Percentiles rank a stretch among this genome's conserved stretches.
Conservation (phyloP, 78 protist species). For the Bodo saltans region DNA sequence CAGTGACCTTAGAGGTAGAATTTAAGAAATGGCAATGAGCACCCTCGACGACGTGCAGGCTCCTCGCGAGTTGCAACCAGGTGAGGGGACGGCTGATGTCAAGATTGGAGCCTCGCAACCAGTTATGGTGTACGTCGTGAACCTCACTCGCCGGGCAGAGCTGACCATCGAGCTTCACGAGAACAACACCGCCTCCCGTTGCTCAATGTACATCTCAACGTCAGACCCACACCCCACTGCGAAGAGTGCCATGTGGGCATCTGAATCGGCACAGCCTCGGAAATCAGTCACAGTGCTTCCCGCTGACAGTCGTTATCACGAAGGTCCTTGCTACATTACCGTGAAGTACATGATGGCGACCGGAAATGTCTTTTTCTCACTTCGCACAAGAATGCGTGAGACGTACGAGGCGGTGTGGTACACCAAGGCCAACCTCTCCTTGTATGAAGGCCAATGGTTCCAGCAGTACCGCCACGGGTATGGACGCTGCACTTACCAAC, state of each 20-base stretch:
- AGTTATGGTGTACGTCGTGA: background rate
- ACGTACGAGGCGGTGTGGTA: background rate
- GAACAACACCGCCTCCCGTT: conserved; percentile 20
- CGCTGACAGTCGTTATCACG: background rate
- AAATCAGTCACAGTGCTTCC: conserved; percentile 14
- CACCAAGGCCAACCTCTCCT: conserved; percentile 14
- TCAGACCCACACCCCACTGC: background rate
- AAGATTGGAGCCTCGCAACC: background rate
- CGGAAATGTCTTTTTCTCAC: background rate
- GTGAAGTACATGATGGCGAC: background rate
- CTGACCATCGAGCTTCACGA: background rate
- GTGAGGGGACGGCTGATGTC: background rate
- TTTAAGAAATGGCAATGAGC: no score
- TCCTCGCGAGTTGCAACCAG: background rate
- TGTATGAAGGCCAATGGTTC: conserved; percentile 45
- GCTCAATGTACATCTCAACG: background rate
- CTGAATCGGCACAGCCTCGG: background rate
- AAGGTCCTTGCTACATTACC: background rate
- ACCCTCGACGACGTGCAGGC: no score
- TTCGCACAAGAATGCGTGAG: background rate
- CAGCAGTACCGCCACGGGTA: conserved; percentile 9
- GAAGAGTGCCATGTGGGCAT: background rate
- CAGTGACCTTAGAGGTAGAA: no score
- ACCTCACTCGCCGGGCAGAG: background rate
- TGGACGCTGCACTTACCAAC: background rate